Percentiles rank a stretch among this genome's conserved stretches.
These are phyloP conservation scores for Favolaschia claudopus DNA, from an alignment of 768 basidiomycete species.

Conservation along the genomic window DNA sequence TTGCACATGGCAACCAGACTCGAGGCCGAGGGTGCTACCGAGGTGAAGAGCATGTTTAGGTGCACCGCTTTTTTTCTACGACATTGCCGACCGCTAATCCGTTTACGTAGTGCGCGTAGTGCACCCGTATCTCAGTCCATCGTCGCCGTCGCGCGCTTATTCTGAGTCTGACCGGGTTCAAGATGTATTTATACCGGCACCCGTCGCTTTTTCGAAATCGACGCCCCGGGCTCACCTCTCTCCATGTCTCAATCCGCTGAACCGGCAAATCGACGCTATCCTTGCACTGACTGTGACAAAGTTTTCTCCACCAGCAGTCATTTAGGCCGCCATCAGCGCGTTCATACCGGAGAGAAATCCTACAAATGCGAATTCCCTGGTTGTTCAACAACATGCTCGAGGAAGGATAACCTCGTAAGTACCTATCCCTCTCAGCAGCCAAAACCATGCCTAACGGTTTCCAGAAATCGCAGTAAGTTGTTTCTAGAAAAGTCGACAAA, in stretches of 20 bases:
- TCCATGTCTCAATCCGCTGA: slow-evolving; percentile 10
- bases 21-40: too few species aligned
- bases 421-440: too few species aligned
- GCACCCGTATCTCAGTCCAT: too few species aligned
- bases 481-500: not conserved
- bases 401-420: slow-evolving; percentile 71
- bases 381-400: slow-evolving; percentile 70
- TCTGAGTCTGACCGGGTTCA: too few species aligned
- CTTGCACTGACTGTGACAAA: slow-evolving; percentile 60
- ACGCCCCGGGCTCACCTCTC: not conserved
- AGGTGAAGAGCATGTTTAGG: too few species aligned
- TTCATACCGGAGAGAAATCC: slow-evolving; percentile 75
- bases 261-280: slow-evolving; percentile 32
- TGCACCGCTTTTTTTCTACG: too few species aligned
- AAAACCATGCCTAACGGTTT: too few species aligned
- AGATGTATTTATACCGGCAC: slow-evolving; percentile 16
- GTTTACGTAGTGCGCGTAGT: too few species aligned
- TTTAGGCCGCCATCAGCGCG: slow-evolving; percentile 65
- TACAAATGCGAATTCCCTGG: slow-evolving; percentile 75
- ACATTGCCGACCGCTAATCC: too few species aligned
- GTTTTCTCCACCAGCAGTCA: slow-evolving; percentile 73
- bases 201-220: not conserved
- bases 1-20: too few species aligned
- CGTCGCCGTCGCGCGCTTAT: too few species aligned
- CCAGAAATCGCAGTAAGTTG: slow-evolving; percentile 16